phyloP scores from a whole-genome alignment of 1,139 yeast genomes.

The Candida freyschussii region DNA sequence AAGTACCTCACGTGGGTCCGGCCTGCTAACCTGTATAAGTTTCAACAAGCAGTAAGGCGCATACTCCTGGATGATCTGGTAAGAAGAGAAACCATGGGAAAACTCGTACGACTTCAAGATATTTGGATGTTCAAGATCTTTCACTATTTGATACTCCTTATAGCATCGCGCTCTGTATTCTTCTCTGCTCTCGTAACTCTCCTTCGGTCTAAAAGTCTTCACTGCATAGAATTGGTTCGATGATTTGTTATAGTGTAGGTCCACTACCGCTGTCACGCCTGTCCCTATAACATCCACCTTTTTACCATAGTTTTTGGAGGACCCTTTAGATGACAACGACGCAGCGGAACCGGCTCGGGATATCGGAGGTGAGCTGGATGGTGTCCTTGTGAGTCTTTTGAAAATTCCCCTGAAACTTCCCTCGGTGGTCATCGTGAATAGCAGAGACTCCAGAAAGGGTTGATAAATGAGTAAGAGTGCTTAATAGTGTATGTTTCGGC shows the following conservation, averaged over 20 bases:
- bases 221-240: conserved; percentile 32
- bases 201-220: conserved; percentile 37
- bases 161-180: conserved; percentile 36
- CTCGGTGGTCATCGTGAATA: too few species aligned
- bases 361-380: too few species aligned
- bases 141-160: conserved; percentile 36
- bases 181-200: conserved; percentile 32
- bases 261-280: conserved; percentile 43
- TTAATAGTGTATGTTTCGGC: too few species aligned
- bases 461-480: too few species aligned
- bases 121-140: conserved; percentile 32
- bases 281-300: conserved; percentile 25
- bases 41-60: conserved; percentile 20
- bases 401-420: too few species aligned
- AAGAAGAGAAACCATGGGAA: conserved; percentile 14
- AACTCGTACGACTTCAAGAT: conserved; percentile 32
- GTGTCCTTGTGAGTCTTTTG: too few species aligned
- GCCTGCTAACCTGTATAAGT: conserved; percentile 14
- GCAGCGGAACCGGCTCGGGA: too few species aligned
- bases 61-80: conserved; percentile 19
- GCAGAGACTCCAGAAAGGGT: too few species aligned
- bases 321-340: too few species aligned
- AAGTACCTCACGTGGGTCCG: conserved; percentile 23
- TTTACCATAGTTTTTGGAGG: conserved; percentile 17
- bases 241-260: conserved; percentile 28